Conservation (phyloP, 2,329 filamentous ascomycete genomes). For the Pseudogymnoascus sp. region DNA sequence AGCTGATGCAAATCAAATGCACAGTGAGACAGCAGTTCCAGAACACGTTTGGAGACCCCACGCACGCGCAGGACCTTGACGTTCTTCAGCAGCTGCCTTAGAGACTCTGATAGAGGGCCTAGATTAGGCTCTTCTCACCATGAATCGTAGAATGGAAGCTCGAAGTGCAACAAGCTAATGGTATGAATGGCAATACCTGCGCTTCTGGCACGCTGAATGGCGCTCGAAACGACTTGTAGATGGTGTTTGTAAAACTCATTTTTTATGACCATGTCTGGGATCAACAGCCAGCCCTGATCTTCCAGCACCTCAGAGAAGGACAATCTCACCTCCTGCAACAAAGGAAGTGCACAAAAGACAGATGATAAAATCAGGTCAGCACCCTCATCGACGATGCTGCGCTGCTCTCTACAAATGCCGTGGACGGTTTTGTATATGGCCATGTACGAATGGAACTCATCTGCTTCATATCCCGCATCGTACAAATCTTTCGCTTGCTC, state of each 20-base stretch:
- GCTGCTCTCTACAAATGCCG: no score
- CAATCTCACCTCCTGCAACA: slow-evolving; percentile 12
- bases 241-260: slow-evolving; percentile 11
- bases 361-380: no score
- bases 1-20: slow-evolving; percentile 4
- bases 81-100: slow-evolving; percentile 10
- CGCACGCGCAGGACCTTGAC: slow-evolving; percentile 12
- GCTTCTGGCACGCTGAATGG: slow-evolving; percentile 7
- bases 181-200: slow-evolving; percentile 11
- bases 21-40: slow-evolving; percentile 11
- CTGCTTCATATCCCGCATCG: no score
- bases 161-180: slow-evolving; percentile 12
- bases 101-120: slow-evolving; percentile 11
- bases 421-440: no score
- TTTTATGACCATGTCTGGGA: no score
- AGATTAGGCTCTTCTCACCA: slow-evolving; percentile 12
- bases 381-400: no score
- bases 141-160: slow-evolving; percentile 10
- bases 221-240: slow-evolving; percentile 6
- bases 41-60: neutral
- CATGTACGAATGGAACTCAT: no score
- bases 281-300: neutral
- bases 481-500: no score
- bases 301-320: slow-evolving; percentile 10
- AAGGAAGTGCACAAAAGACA: no score